Conservation (phyloP, 2,329 filamentous ascomycete species). For the Cercospora sojina region DNA sequence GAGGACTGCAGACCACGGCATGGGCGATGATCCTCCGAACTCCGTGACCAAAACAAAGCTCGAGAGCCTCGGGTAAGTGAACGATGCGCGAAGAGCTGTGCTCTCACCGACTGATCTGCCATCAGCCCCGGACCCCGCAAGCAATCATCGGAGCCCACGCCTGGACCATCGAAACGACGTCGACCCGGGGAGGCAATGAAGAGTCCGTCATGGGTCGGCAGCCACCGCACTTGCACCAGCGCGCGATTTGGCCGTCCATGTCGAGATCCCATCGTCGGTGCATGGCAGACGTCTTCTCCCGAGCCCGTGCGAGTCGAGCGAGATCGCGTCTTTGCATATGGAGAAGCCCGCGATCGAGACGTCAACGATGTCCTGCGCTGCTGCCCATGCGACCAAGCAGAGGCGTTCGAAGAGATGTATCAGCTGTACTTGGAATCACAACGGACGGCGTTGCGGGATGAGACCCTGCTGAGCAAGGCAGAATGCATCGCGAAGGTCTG, state of each 20-base stretch:
- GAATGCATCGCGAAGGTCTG: neutral
- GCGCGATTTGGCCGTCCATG: neutral
- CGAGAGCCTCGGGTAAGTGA: neutral
- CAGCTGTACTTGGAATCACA: neutral
- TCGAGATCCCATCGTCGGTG: neutral
- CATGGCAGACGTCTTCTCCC: neutral
- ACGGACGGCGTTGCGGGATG: neutral
- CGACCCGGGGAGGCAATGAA: neutral
- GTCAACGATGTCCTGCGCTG: neutral
- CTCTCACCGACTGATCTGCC: neutral
- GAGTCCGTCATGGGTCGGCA: neutral
- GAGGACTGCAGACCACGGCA: neutral
- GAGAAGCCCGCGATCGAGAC: neutral
- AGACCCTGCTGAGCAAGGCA: neutral
- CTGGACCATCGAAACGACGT: neutral
- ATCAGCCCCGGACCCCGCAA: neutral
- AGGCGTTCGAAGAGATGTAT: slow-evolving; percentile 1
- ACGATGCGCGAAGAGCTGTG: neutral
- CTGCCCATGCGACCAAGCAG: slow-evolving; percentile 1
- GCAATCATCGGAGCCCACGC: neutral
- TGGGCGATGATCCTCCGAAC: neutral
- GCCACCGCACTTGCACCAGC: neutral
- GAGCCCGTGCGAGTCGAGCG: neutral
- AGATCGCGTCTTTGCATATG: neutral
- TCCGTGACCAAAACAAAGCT: neutral